Evolutionary conservation across 305 asterid genomes (phyloP), one percentile per base, ranked within the genome.

Genomic region (Withania somnifera): DNA sequence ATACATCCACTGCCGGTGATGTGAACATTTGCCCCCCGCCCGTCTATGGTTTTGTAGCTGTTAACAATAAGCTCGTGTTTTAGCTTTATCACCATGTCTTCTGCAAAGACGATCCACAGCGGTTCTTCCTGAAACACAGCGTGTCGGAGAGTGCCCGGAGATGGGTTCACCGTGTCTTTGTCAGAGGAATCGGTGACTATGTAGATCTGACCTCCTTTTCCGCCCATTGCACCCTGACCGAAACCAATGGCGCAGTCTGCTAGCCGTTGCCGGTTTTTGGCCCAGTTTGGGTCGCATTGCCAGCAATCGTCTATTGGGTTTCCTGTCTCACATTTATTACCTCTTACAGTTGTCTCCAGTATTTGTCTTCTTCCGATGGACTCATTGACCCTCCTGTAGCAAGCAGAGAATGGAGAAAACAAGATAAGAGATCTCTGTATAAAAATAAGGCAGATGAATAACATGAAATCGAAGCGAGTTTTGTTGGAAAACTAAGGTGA

Each of bases 281-380:
- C 90, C 90, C 90, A 87, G 51, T 82, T 81, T 22, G 88, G 82
- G 67, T 87, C 86, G 81, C 90, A 87, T 17, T 85, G 81, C 90
- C 90, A 87, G 61, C 90, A 87, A 47, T 87, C 88, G 61, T 87
- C 90, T 4, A 85, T 84, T 3, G 90, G 87, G 79, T 87, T 87
- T 19, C 90, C 87, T 1, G 83, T 84, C 30, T 61, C 79, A 45
- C 89, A 83, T 26, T 82, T 36, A 22, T 73, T 73, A 42, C 63
- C 9, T 40, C 71, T 36, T 38, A 30, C 0, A 7, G 6, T 11
- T 61, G 79, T 68, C 14, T 24, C 57, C 20, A 83, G 36, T 13
- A 64, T 22, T 22, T 64, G 66, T 78, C 85, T 83, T 36, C 40
- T 36, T 36, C 1, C 40, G 6, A 36, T 36, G 30, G 83, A 80